These are phyloP conservation scores for Geosmithia putterillii DNA, from an alignment of 2,329 filamentous ascomycete species.

Conservation along the genomic window DNA sequence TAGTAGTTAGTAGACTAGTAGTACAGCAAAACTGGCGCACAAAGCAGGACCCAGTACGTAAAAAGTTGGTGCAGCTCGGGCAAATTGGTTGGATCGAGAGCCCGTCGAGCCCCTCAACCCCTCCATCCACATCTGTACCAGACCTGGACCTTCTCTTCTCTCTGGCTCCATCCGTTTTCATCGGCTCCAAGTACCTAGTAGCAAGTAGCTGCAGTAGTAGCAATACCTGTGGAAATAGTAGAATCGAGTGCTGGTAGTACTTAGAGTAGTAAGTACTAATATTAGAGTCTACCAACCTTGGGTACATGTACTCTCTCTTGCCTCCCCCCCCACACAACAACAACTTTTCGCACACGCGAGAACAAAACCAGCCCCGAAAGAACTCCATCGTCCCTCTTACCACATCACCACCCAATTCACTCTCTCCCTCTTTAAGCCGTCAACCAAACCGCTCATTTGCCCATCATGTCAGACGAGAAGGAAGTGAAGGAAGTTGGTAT, in stretches of 20 bases:
- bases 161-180: neutral
- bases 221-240: no score
- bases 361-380: neutral
- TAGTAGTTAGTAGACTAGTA: no score
- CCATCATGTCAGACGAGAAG: conserved; percentile 31
- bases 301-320: neutral
- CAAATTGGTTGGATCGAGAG: neutral
- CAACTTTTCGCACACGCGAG: neutral
- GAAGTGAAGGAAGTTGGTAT: conserved; percentile 27
- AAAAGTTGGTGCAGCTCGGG: neutral
- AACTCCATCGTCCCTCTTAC: neutral
- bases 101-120: neutral
- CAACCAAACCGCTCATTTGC: conserved; percentile 6
- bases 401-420: neutral
- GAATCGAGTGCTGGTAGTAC: neutral
- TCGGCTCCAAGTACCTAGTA: neutral
- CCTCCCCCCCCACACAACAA: neutral
- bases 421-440: neutral
- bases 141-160: no score
- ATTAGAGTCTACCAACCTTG: neutral
- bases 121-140: no score
- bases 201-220: no score
- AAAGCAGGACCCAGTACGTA: neutral
- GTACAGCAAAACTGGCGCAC: neutral
- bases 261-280: neutral